These are phyloP conservation scores for Retiboletus fuscus DNA, from an alignment of 1,284 basidiomycete species.

Conservation along the genomic window DNA sequence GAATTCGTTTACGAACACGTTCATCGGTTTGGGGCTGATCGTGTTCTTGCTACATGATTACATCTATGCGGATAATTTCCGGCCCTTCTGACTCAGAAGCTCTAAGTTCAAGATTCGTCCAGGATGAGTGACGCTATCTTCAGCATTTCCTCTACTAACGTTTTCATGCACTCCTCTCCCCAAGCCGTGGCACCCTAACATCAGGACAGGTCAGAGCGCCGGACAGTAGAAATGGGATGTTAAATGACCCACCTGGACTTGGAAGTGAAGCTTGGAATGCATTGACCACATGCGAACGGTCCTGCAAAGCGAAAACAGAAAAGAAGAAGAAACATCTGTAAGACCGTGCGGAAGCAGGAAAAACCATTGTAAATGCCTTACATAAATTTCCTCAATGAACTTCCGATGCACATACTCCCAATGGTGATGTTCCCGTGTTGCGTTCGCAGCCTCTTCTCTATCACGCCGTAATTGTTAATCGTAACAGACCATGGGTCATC, in stretches of 20 bases:
- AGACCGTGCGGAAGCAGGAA: not conserved
- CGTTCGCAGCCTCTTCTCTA: slow-evolving; percentile 32
- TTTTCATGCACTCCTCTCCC: slow-evolving; percentile 37
- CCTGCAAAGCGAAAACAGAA: slow-evolving; percentile 7
- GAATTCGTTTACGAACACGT: too few relatives aligned
- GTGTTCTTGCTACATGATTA: too few relatives aligned
- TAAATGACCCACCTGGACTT: slow-evolving; percentile 30
- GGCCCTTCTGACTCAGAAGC: too few relatives aligned
- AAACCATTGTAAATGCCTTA: not conserved
- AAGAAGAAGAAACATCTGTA: not conserved
- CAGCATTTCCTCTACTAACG: slow-evolving; percentile 36
- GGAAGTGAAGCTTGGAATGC: slow-evolving; percentile 29
- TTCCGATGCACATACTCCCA: slow-evolving; percentile 20
- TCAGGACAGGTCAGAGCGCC: not conserved
- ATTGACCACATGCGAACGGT: slow-evolving; percentile 39
- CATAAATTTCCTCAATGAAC: slow-evolving; percentile 23
- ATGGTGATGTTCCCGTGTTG: slow-evolving; percentile 19
- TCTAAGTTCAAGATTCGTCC: slow-evolving; percentile 13
- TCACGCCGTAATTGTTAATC: slow-evolving; percentile 33
- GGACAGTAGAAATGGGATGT: too few relatives aligned
- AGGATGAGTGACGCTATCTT: slow-evolving; percentile 34
- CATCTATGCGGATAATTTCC: too few relatives aligned
- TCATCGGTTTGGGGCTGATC: too few relatives aligned
- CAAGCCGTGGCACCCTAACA: slow-evolving; percentile 38
- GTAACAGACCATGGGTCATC: slow-evolving; percentile 20